Evolutionary conservation across 2,329 filamentous ascomycete genomes (phyloP), one percentile per base, ranked within the genome.

Genomic region (Phialophora verrucosa): DNA sequence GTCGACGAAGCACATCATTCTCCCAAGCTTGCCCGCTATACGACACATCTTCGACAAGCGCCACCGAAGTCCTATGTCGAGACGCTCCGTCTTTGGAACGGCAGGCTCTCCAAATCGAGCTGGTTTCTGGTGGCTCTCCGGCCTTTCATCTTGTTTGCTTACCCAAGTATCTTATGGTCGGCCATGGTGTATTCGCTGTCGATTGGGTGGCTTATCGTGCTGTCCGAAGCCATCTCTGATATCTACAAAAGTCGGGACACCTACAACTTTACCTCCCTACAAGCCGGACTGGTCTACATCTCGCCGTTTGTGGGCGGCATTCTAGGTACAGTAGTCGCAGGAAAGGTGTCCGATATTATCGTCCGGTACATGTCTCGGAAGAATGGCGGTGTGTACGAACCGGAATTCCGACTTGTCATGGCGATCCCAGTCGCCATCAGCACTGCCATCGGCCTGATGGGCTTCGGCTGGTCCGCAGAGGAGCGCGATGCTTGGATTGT

Each of bases 381-480:
- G 31, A 98, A 98, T 72, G 92, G 91, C n/a, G 94, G 94, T 1
- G 82, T 98, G 2, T 98, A 97, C 76, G 94, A 98, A 77, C 94
- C 94, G 0, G 94, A 98, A 77, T 98, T 96, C 75, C 87, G 93
- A 6, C 85, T 97, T 0, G 85, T 96, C 51, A 97, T 98, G 94
- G 91, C 88, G 0, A 79, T 90, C 2, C 94, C 93, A 0, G 89
- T 97, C 35, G 83, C 90, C 0, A 74, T 97, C 62, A 88, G 88
- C 3, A 97, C 93, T 0, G 87, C 89, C 1, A 87, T 94, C 35
- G 95, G 95, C 0, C 85, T 98, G 17, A 96, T 97, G 88, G 94
- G 93, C 1, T 98, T 95, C 74, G 94, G 94, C n/a, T 98, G 94
- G 95, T 93, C 90, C 10, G 92, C 90, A 0, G 78, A 92, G 69